A percentile compares a stretch with the other conserved stretches of the same genome.
These are phyloP conservation scores for Pseudonitzschia multiseries DNA, from an alignment of 108 stramenopile genomes.

Conservation along the genomic window DNA sequence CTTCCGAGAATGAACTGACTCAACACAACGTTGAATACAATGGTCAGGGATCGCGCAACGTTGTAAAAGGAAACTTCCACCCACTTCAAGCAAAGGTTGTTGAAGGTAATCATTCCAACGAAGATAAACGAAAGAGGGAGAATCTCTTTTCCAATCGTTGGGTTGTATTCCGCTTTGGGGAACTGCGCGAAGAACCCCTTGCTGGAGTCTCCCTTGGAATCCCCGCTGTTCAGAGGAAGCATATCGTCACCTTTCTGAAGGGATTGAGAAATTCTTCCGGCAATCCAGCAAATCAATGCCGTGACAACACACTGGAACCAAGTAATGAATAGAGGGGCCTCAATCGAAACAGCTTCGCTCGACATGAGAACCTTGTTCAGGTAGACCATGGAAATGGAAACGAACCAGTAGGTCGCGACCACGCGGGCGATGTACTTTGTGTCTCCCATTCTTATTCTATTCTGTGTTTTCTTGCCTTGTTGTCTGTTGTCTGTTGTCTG, in stretches of 20 bases:
- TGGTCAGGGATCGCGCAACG: constrained; percentile 91
- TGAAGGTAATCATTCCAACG: constrained; percentile 96
- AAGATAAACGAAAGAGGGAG: constrained; percentile 85
- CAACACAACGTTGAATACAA: constrained; percentile 93
- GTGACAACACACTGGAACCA: constrained; percentile 96
- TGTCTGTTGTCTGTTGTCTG: not conserved
- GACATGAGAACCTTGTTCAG: constrained; percentile 92
- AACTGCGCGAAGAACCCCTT: constrained; percentile 81
- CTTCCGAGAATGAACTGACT: constrained; percentile 75
- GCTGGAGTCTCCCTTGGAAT: constrained; percentile 14
- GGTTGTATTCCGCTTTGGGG: constrained; percentile 78
- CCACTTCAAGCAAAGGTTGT: constrained; percentile 92
- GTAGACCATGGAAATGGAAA: constrained; percentile 86
- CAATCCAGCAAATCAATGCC: constrained; percentile 75
- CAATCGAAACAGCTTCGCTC: constrained; percentile 71
- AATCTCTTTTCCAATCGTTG: constrained; percentile 52
- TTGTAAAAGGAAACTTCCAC: constrained; percentile 98
- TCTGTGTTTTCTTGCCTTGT: too few relatives aligned
- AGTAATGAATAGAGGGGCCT: constrained; percentile 93
- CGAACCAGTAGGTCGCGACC: constrained; percentile 59
- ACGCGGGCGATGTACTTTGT: constrained; percentile 44
- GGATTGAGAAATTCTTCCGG: constrained; percentile 64
- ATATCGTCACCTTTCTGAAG: constrained; percentile 29
- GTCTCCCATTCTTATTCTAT: constrained; percentile 12
- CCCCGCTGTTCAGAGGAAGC: constrained; percentile 26